Evolutionary conservation across 1,139 yeast genomes (phyloP).

Genomic region (Nakaseomyces uthaithaninus): DNA sequence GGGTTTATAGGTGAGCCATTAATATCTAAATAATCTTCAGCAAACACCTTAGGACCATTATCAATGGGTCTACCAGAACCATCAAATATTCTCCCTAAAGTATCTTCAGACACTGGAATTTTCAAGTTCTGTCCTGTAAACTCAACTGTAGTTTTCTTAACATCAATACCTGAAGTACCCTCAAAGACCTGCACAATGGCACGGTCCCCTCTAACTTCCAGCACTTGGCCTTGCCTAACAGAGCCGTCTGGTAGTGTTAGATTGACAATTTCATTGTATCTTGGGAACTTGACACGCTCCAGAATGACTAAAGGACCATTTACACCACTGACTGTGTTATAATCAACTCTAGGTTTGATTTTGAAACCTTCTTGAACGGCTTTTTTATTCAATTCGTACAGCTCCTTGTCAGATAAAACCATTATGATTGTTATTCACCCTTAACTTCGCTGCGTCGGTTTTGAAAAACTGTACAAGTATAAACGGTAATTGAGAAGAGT

Average conservation of each 20-base stretch:
- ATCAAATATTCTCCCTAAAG: conserved; percentile 94
- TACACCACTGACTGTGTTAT: conserved; percentile 95
- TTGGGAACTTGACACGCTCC: conserved; percentile 93
- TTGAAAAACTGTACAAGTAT: too few species aligned
- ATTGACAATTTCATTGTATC: conserved; percentile 93
- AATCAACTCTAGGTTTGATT: conserved; percentile 80
- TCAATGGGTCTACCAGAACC: conserved; percentile 99
- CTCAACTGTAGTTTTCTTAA: conserved; percentile 92
- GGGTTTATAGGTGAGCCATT: conserved; percentile 99
- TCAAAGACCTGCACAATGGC: conserved; percentile 98
- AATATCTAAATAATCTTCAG: conserved; percentile 95
- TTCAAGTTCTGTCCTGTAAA: conserved; percentile 91
- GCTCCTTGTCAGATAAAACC: conserved; percentile 34
- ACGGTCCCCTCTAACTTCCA: conserved; percentile 93
- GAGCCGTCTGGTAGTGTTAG: conserved; percentile 94
- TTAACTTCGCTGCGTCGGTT: background rate
- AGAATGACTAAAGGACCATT: conserved; percentile 96
- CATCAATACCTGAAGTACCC: conserved; percentile 97
- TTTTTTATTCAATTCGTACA: conserved; percentile 69
- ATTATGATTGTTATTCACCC: conserved; percentile 11
- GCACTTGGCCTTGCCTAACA: conserved; percentile 91
- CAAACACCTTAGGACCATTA: conserved; percentile 95
- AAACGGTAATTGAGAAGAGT: too few species aligned
- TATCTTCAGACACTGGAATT: conserved; percentile 93
- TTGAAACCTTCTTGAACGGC: conserved; percentile 90